These are phyloP conservation scores for Colletotrichum filicis DNA, from an alignment of 2,329 filamentous ascomycete species.

Conservation along the genomic window DNA sequence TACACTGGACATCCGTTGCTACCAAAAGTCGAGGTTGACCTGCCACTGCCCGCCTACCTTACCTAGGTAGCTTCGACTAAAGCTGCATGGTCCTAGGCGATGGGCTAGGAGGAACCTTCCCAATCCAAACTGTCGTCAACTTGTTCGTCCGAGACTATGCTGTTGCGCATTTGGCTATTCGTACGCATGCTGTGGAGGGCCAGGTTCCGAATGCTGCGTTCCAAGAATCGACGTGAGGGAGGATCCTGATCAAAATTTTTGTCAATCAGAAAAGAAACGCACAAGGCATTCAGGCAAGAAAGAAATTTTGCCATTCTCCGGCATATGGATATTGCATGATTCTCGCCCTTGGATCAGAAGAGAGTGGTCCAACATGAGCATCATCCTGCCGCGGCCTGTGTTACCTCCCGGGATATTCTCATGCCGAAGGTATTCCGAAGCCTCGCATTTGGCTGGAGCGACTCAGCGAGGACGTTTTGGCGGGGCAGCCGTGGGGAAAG, in stretches of 20 bases:
- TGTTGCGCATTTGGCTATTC: slow-evolving; percentile 5
- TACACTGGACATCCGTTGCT: background rate
- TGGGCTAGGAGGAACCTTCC: background rate
- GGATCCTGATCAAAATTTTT: background rate
- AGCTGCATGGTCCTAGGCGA: background rate
- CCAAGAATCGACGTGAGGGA: background rate
- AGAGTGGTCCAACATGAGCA: slow-evolving; percentile 30
- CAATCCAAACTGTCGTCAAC: background rate
- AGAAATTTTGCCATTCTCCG: background rate
- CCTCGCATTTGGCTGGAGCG: slow-evolving; percentile 12
- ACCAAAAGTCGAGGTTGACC: background rate
- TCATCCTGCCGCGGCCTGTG: background rate
- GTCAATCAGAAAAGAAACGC: background rate
- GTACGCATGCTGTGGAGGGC: slow-evolving; percentile 12
- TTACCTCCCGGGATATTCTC: slow-evolving; percentile 11
- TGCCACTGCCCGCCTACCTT: background rate
- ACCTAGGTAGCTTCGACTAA: background rate
- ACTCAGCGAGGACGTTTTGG: background rate
- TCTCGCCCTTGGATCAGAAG: slow-evolving; percentile 18
- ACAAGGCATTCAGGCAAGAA: slow-evolving; percentile 3
- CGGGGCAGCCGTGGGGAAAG: background rate
- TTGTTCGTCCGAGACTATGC: background rate
- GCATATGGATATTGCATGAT: slow-evolving; percentile 21
- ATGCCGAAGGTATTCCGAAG: slow-evolving; percentile 33
- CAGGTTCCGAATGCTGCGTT: slow-evolving; percentile 21